Conservation (phyloP, 208 protist species). For the Crithidia mellificae region DNA sequence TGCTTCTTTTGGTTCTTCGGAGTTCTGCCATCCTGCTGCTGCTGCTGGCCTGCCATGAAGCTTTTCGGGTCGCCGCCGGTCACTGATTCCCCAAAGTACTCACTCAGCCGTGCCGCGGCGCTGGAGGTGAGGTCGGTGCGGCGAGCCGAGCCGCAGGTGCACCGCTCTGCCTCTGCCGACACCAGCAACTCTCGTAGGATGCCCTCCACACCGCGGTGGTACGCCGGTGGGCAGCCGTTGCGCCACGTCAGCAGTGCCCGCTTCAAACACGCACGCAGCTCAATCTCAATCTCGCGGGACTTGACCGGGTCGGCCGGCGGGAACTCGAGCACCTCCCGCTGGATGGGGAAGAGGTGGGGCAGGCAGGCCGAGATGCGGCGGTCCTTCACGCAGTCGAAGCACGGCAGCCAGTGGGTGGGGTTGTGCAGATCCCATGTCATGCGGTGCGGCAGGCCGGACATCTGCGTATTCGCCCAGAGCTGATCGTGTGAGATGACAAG, state of each 20-base stretch:
- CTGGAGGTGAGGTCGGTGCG: conserved; percentile 41
- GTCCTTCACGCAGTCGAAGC: conserved; percentile 53
- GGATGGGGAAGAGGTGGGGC: conserved; percentile 55
- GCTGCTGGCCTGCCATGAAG: neutral
- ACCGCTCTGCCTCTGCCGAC: conserved; percentile 60
- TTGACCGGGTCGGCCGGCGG: conserved; percentile 36
- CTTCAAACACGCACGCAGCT: conserved; percentile 49
- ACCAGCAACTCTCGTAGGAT: conserved; percentile 63
- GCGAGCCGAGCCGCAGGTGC: conserved; percentile 44
- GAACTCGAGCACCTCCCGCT: conserved; percentile 66
- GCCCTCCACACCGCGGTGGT: conserved; percentile 59
- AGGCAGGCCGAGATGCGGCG: conserved; percentile 38
- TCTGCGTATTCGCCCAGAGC: conserved; percentile 80
- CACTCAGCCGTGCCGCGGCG: conserved; percentile 46
- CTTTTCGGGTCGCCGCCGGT: neutral
- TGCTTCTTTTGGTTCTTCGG: neutral
- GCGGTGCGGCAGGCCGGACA: conserved; percentile 72
- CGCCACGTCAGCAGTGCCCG: conserved; percentile 66
- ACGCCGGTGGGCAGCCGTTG: conserved; percentile 52
- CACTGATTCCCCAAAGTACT: conserved; percentile 63
- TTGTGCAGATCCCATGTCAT: conserved; percentile 79
- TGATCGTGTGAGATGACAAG: conserved; percentile 81
- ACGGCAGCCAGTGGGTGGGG: conserved; percentile 65
- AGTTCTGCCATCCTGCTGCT: neutral
- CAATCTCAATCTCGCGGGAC: conserved; percentile 61